Evolutionary conservation across 1,139 yeast species (phyloP), one percentile per base, ranked within the genome.

Genomic region (Geotrichum histeridarum): DNA sequence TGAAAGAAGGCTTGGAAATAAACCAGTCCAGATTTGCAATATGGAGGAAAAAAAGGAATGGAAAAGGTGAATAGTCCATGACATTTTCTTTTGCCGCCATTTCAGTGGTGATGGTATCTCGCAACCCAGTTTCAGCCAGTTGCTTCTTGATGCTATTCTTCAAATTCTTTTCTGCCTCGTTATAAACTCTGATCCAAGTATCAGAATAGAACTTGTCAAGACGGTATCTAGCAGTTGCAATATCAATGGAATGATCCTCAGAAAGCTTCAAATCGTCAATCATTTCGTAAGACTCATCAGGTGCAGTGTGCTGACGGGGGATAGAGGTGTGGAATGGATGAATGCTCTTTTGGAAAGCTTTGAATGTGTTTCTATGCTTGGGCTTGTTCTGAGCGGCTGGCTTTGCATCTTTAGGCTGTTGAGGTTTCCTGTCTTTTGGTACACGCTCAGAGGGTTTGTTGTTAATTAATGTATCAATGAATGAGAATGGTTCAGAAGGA

Each of bases 1-100:
- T 79, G 64, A 84, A 84, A 1, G 75, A 67, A 0, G 96, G 89
- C 22, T 76, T 72, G 4, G 73, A 69, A 1, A 90, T 53, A 4
- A 72, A 70, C 54, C 88, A 67, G 53, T 80, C 81, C n/a, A 86
- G 68, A 30, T 79, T 77, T 48, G 79, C 80, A 68, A 88, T 70
- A 9, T 80, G 70, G 27, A 86, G 64, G 27, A 77, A 76, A 60
- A 88, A 71, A 42, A 91, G 73, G 1, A 93, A 86, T 0, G 96
- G 90, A 56, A 75, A 73, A 4, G 74, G 74, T 3, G 81, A 72
- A 60, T 80, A 82, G 12, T 82, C 82, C n/a, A 82, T 71, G 9
- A 90, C 77, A 32, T 76, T 71, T 39, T 79, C 78, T 60, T 84
- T 76, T 11, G 67, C 70, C 0, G 72, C 62, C 1, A 83, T 80